phyloP scores from a whole-genome alignment of 441 rosid genomes.

The Erysimum cheiri region DNA sequence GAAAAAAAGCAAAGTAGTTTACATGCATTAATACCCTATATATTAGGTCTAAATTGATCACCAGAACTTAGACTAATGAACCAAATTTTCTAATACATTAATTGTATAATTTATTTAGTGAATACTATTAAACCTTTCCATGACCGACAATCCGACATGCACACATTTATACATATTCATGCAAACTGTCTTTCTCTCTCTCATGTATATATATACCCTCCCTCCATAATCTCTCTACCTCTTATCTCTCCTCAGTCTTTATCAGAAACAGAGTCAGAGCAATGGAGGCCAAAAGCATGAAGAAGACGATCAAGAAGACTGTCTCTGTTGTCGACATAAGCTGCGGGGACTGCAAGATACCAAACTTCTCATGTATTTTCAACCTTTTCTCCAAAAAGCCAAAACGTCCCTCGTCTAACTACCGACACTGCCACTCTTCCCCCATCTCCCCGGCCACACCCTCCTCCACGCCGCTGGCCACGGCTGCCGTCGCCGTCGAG shows the following conservation, averaged over 20 bases:
- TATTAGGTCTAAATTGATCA: background rate
- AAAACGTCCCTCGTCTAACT: slow-evolving; percentile 21
- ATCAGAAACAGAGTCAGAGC: slow-evolving; percentile 29
- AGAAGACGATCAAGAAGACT: slow-evolving; percentile 53
- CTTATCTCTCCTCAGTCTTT: slow-evolving; percentile 25
- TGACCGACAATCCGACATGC: background rate
- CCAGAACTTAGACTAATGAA: background rate
- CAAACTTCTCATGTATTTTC: slow-evolving; percentile 51
- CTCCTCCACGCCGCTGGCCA: slow-evolving; percentile 9
- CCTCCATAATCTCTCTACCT: slow-evolving; percentile 2
- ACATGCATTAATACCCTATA: background rate
- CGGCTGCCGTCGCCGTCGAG: slow-evolving; percentile 63
- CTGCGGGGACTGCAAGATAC: slow-evolving; percentile 62
- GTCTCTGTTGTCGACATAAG: slow-evolving; percentile 59
- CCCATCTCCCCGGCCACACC: slow-evolving; percentile 24
- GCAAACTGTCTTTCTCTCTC: background rate
- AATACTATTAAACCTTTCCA: background rate
- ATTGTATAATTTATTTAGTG: background rate
- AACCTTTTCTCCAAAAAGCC: slow-evolving; percentile 40
- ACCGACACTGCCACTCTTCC: slow-evolving; percentile 26
- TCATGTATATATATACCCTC: background rate
- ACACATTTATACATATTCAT: slow-evolving; percentile 5
- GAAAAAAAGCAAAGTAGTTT: background rate
- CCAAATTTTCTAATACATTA: background rate
- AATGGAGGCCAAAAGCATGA: slow-evolving; percentile 38